Percentiles rank a stretch among this genome's conserved stretches.
Conservation (phyloP, 495 filamentous ascomycete genomes). For the Trichoderma gamsii region DNA sequence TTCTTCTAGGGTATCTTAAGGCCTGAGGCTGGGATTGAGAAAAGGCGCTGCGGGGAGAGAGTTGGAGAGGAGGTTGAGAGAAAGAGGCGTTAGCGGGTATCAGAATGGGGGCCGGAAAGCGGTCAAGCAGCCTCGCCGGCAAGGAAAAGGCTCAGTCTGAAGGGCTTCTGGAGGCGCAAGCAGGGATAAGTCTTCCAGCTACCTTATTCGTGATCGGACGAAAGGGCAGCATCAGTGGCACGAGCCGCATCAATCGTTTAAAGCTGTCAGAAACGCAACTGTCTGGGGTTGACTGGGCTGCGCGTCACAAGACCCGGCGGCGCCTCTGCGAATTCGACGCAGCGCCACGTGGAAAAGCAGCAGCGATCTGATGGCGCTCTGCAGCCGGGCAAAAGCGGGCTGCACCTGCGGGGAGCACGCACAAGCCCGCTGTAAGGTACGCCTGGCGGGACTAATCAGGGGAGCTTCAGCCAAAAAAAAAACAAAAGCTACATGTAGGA, state of each 20-base stretch:
- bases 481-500: too few species aligned
- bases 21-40: not conserved
- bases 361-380: constrained; percentile 1
- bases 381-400: not conserved
- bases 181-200: not conserved
- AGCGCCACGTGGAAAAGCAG: constrained; percentile 5
- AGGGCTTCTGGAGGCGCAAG: not conserved
- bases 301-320: constrained; percentile 5
- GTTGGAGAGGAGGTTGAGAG: not conserved
- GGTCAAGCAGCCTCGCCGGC: constrained; percentile 2
- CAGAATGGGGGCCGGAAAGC: not conserved
- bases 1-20: not conserved
- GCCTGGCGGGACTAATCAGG: not conserved
- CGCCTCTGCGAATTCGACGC: not conserved
- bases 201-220: not conserved
- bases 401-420: not conserved
- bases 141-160: not conserved
- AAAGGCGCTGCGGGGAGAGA: not conserved
- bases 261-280: not conserved
- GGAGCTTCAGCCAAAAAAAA: not conserved
- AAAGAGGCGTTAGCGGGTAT: not conserved
- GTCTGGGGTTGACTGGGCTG: not conserved
- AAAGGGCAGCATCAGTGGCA: not conserved
- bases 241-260: not conserved
- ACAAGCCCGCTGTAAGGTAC: constrained; percentile 6